Evolutionary conservation across 805 yeast species (phyloP), one percentile per base, ranked within the genome.

Genomic region (Zygotorulaspora sp.): DNA sequence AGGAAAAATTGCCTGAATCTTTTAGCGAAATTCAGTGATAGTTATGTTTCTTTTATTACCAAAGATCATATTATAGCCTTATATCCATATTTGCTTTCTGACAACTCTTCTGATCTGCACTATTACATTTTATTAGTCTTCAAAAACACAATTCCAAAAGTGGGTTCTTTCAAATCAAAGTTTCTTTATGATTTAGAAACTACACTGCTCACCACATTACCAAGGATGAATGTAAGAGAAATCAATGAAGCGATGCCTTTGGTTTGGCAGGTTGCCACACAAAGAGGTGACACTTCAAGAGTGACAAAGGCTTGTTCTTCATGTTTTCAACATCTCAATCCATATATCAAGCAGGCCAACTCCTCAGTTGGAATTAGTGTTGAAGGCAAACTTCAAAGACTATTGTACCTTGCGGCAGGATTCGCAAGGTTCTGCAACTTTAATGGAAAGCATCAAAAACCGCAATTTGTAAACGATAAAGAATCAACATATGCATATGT

Each of bases 161-260:
- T 68, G 6, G 49, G 54, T 0, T 60, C 72, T 4, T 61, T 83
- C 31, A 71, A 79, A 32, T 70, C 74, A 0, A 68, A 65, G 2
- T 81, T 78, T 49, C 49, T 77, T 18, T 44, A 57, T 15, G 71
- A 68, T 7, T 67, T 79, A 11, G 80, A 77, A 52, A 50, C 66
- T 0, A 66, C 74, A 2, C 49, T 85, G n/a, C 53, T 83, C 44
- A 65, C 65, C 22, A 63, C 74, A 21, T 57, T 85, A 21, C 79
- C 89, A 2, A 80, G 74, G 44, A 73, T 80, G 60, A 73, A 70
- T 35, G 68, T 71, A 0, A 66, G 57, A 40, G 92, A 84, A 47
- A 58, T 85, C 6, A 75, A 75, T n/a, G 80, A 79, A 51, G 95
- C 90, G 0, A 72, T 85, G 57, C 87, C 88, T 1, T 70, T 85